Evolutionary conservation across 2,329 filamentous ascomycete species (phyloP), one percentile per base, ranked within the genome.

Genomic region (Cryphonectria carpinicola): DNA sequence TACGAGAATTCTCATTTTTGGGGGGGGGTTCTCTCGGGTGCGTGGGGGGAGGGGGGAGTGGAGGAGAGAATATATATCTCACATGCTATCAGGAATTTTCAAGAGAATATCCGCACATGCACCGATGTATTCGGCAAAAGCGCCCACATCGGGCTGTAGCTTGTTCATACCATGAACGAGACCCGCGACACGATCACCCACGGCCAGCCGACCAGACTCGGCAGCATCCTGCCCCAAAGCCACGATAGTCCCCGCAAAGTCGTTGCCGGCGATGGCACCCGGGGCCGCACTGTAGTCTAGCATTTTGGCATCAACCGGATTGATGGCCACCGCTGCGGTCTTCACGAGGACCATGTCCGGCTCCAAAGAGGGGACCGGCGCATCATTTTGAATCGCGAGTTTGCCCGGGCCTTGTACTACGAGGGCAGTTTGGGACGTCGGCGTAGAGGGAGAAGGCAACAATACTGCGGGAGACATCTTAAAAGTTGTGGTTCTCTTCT

Each of bases 301-400:
- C 70, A 78, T 76, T 67, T 82, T 82, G 35, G 74, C 74, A 70
- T 82, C 80, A 41, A 70, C 71, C 0, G 79, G 80, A 71, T 81
- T 82, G 54, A 82, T 58, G n/a, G 78, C 79, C 5, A 81, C 77
- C 1, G 78, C 76, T 22, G 69, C 72, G 8, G 75, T 77, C 64
- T 74, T 74, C 49, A 78, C 73, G 25, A 77, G 69, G 52, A 77
- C 70, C 32, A 37, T 39, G 54, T 58, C 54, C 2, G 49, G 35
- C 39, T 70, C 63, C 17, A 65, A 52, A 5, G 32, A 25, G 22
- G 54, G 52, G 19, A 67, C 56, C 17, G 65, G 65, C 13, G 65
- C 65, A 19, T 67, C 65, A 32, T 39, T 14, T 3, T 32, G 37
- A 22, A 61, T 37, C 22, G 7, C 35, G 32, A 61, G 58, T n/a